Base-by-base conservation (phyloP, 1,139 yeast species). In the Saccharomyces hybrid region DNA sequence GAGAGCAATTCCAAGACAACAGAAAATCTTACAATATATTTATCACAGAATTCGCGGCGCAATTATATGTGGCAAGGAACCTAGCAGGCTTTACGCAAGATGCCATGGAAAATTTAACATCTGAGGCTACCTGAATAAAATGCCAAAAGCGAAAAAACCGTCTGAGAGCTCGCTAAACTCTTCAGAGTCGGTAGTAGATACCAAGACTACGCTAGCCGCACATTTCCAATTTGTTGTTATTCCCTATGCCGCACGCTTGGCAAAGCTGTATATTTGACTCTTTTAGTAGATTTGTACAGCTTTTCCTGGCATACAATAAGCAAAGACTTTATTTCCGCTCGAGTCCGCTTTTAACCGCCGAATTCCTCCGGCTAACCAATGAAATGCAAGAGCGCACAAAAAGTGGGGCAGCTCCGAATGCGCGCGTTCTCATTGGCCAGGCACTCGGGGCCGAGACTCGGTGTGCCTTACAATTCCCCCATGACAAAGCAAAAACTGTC, bases 371-470 rank as follows among this genome's bases (percentile, higher is more conserved):
- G n/a, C 26, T 6, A 25, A 38, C 44, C 44, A 38, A 38, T 38
- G 25, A 38, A 38, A 38, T 19, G 44, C 44, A n/a, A 38, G 44
- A 38, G 44, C 44, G 44, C 44, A 38, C 44, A 38, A 38, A 38
- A 9, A 38, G 44, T 38, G 44, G 44, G 44, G 44, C n/a, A 11
- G 44, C 26, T 38, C 44, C 44, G 44, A 38, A 9, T 38, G 26
- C 44, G 25, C 44, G 25, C 44, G 25, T 38, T 38, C 44, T 38
- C 11, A 38, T 38, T 38, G 44, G 44, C 44, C 25, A 19, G 44
- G 25, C 44, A 19, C 44, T 38, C 44, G 44, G 44, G 44, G 44
- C 44, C 44, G 44, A 38, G 44, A 11, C 44, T 38, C 44, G 44
- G 44, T 38, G 44, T 38, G 44, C 44, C 44, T 38, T 38, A 11